Evolutionary conservation across 768 basidiomycete species (phyloP), one percentile per base, ranked within the genome.

Genomic region (Imleria badia): DNA sequence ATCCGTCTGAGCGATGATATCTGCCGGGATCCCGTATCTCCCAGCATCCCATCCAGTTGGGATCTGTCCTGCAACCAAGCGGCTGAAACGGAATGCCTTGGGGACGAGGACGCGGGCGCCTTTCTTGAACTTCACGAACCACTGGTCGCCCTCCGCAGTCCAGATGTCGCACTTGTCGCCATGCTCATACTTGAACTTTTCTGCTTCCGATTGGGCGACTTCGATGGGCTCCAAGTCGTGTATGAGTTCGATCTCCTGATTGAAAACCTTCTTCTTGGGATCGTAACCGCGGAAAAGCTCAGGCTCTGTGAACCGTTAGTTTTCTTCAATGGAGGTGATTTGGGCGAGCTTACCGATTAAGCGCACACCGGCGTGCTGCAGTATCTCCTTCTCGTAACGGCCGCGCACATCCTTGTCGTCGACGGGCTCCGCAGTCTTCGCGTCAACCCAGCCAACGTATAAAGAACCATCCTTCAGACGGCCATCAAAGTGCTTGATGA

Each of bases 61-160:
- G 51, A 99, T 80, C 72, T 98, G 97, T 43, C 94, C 96, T 44
- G 91, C 95, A 45, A 98, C 97, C 40, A 90, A 83, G 45, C 96
- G 91, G 67, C 86, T 91, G 81, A 98, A 98, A 61, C 81, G 83
- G 82, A 98, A 87, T 3, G 96, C 90, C 76, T 99, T 99, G 46
- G 97, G 96, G 40, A 98, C 86, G 60, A 87, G 80, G 57, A 99
- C 78, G 42, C 91, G 86, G 12, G 97, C 94, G 47, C 97, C 97
- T 75, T 92, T 96, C 87, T 98, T 98, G 80, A 98, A 87, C 75
- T 98, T 97, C 69, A 94, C 94, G 66, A 91, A 94, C 92, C 90
- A 97, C 68, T 96, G 91, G n/a, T 89, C 93, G 14, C 88, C 87
- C 67, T 90, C 88, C 42, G 84, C 87, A 1, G 86, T 86, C 94